Evolutionary conservation across 2,329 filamentous ascomycete genomes (phyloP).

Genomic region (Esteya vermicola): DNA sequence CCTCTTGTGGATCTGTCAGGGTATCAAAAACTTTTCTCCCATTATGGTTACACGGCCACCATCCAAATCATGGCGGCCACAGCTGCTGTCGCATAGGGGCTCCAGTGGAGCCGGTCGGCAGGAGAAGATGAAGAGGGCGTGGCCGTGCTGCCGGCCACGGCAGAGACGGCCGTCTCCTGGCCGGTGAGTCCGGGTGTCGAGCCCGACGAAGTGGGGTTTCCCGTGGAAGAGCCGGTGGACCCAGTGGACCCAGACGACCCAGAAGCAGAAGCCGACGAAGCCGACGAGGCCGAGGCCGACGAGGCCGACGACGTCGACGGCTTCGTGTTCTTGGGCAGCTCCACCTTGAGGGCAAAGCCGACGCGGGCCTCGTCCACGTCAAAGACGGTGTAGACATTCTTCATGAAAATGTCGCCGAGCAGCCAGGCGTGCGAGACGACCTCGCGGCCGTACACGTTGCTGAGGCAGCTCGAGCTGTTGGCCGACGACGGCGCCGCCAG

Average conservation of each 20-base stretch:
- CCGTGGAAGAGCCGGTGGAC: too few relatives aligned
- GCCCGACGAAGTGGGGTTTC: background rate
- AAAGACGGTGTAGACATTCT: slow-evolving; percentile 81
- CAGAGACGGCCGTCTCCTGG: slow-evolving; percentile 19
- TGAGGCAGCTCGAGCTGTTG: slow-evolving; percentile 35
- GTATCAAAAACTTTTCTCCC: too few relatives aligned
- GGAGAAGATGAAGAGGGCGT: slow-evolving; percentile 11
- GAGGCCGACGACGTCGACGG: too few relatives aligned
- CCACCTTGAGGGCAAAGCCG: slow-evolving; percentile 22
- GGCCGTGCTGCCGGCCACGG: slow-evolving; percentile 11
- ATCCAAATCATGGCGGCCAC: slow-evolving; percentile 13
- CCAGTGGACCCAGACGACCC: too few relatives aligned
- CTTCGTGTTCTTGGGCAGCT: background rate
- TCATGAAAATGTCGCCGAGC: slow-evolving; percentile 74
- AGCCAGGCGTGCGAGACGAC: slow-evolving; percentile 58
- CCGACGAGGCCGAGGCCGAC: slow-evolving; percentile 4
- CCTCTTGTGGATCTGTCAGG: background rate
- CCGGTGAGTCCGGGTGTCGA: slow-evolving; percentile 20
- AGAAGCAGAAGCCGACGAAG: too few relatives aligned
- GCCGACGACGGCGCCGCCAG: slow-evolving; percentile 32
- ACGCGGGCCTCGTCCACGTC: slow-evolving; percentile 56
- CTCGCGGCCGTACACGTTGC: slow-evolving; percentile 61
- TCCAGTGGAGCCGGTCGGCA: slow-evolving; percentile 12
- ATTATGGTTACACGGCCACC: background rate
- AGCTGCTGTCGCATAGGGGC: slow-evolving; percentile 10